phyloP scores from a whole-genome alignment of 228 moss, liverwort and hornwort genomes.

The Sphagnum magellanicum region DNA sequence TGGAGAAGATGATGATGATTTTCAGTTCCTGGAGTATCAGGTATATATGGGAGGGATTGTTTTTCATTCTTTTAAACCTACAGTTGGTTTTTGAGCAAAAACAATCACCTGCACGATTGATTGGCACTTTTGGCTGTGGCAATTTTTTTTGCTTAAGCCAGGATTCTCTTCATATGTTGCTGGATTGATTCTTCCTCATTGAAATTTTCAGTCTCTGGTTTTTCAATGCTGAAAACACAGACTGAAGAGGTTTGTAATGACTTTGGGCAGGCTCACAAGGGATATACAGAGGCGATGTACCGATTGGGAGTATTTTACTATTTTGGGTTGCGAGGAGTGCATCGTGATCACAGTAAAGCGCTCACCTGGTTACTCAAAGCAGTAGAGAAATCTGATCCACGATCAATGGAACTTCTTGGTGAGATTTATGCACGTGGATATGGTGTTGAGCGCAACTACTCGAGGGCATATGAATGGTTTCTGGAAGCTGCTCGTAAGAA shows the following conservation, averaged over 20 bases:
- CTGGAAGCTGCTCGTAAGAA: conserved; percentile 51
- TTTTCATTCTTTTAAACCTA: too few species aligned
- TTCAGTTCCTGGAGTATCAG: conserved; percentile 89
- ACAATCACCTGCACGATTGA: too few species aligned
- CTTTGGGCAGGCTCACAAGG: conserved; percentile 66
- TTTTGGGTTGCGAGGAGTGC: conserved; percentile 77
- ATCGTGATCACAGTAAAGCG: conserved; percentile 83
- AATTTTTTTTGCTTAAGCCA: too few species aligned
- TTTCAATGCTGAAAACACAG: too few species aligned
- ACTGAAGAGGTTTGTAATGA: too few species aligned
- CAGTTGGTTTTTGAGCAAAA: too few species aligned
- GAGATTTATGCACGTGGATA: conserved; percentile 93
- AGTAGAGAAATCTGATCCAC: conserved; percentile 73
- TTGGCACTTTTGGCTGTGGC: too few species aligned
- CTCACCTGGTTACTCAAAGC: conserved; percentile 83
- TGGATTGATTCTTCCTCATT: too few species aligned
- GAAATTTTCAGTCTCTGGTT: too few species aligned
- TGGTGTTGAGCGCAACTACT: conserved; percentile 84
- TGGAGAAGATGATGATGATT: conserved; percentile 96
- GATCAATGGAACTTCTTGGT: conserved; percentile 76
- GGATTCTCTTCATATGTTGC: too few species aligned
- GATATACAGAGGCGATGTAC: conserved; percentile 76
- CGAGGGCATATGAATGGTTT: conserved; percentile 79
- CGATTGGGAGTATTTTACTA: conserved; percentile 86
- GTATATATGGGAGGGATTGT: conserved; percentile 5